Conservation (phyloP, 257 asterid species). For the Nicotiana undulata region DNA sequence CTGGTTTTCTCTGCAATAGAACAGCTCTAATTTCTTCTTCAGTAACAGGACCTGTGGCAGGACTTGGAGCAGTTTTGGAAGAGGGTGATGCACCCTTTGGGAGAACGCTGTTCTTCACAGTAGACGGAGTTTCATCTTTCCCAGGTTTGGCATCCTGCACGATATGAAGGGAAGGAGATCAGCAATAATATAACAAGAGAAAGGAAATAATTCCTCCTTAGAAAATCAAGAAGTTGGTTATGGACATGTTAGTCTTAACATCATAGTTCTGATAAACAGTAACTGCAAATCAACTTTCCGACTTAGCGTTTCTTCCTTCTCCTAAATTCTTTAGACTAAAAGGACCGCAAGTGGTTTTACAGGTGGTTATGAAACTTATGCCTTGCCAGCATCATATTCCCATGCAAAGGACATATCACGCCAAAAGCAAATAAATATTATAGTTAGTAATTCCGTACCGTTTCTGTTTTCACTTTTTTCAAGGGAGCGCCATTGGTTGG, state of each 20-base stretch:
- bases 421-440: not conserved
- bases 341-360: not conserved
- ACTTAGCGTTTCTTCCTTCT: not conserved
- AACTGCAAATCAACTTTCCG: not conserved
- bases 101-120: constrained; percentile 35
- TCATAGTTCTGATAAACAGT: not conserved
- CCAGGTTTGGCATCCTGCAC: constrained; percentile 55
- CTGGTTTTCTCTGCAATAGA: constrained; percentile 48
- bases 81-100: constrained; percentile 50
- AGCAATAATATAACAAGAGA: not conserved
- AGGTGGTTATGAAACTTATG: not conserved
- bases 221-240: not conserved
- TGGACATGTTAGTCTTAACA: not conserved
- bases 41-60: constrained; percentile 69
- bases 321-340: not conserved
- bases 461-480: constrained; percentile 79
- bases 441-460: constrained; percentile 28
- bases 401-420: not conserved
- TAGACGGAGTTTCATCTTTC: constrained; percentile 47
- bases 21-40: constrained; percentile 90
- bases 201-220: not conserved
- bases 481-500: constrained; percentile 49
- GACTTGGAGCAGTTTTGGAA: constrained; percentile 38
- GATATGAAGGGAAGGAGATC: not conserved
- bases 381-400: not conserved